Conservation (phyloP, 768 basidiomycete genomes). For the Amanita pallidorosea region DNA sequence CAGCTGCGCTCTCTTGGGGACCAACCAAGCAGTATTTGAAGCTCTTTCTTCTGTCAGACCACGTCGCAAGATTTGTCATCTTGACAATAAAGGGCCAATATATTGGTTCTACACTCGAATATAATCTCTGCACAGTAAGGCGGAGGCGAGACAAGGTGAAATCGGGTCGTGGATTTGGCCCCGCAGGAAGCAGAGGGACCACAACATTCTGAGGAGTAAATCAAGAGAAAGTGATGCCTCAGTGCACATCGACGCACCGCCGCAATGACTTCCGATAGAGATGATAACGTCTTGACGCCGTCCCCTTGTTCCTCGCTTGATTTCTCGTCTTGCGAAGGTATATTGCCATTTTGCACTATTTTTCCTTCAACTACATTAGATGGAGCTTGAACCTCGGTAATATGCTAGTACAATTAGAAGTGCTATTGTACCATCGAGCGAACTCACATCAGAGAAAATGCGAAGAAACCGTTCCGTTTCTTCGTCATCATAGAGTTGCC, state of each 20-base stretch:
- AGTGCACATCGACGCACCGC: neutral
- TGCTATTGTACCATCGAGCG: neutral
- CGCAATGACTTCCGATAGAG: neutral
- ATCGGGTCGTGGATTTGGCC: constrained; percentile 22
- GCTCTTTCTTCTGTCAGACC: constrained; percentile 41
- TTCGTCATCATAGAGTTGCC: constrained; percentile 52
- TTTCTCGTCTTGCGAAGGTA: neutral
- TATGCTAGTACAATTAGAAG: constrained; percentile 29
- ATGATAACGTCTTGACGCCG: neutral
- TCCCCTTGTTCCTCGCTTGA: neutral
- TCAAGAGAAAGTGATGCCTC: neutral
- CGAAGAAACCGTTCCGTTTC: constrained; percentile 51
- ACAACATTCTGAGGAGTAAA: constrained; percentile 20
- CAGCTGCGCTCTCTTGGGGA: constrained; percentile 5
- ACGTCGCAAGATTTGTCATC: constrained; percentile 37
- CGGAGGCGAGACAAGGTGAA: constrained; percentile 48
- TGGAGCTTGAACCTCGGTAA: constrained; percentile 40
- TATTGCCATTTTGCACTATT: neutral
- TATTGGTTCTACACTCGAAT: constrained; percentile 37
- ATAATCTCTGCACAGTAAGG: constrained; percentile 42
- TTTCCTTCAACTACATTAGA: constrained; percentile 11
- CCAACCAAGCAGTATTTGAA: constrained; percentile 40
- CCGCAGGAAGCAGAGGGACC: constrained; percentile 31
- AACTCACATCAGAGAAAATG: constrained; percentile 49
- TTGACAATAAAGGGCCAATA: constrained; percentile 34